Evolutionary conservation across 2,329 filamentous ascomycete genomes (phyloP).

Genomic region (Fusarium sp.): DNA sequence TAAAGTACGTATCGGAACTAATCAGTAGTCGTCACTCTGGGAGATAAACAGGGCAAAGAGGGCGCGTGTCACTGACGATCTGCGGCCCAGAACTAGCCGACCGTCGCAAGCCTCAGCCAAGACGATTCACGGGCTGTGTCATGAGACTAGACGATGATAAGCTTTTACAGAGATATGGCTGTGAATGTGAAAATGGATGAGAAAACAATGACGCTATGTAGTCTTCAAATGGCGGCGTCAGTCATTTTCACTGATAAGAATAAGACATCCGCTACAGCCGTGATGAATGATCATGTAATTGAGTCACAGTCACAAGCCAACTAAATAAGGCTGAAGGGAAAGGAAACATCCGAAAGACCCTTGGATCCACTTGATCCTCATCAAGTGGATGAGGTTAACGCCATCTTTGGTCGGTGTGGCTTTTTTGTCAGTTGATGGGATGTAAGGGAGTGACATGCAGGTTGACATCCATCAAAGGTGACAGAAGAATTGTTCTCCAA

Average conservation of each 20-base stretch:
- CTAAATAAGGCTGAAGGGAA: neutral
- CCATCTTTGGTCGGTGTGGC: neutral
- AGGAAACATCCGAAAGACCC: neutral
- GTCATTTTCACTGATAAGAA: neutral
- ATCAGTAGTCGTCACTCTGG: neutral
- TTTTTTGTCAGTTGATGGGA: neutral
- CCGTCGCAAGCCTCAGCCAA: neutral
- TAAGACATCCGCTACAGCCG: neutral
- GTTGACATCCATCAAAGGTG: too few relatives aligned
- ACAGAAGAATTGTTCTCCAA: too few relatives aligned
- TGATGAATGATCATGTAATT: neutral
- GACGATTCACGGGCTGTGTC: neutral
- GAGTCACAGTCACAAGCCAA: slow-evolving; percentile 1
- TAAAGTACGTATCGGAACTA: neutral
- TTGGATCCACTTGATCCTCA: neutral
- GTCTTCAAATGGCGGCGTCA: neutral
- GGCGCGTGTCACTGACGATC: slow-evolving; percentile 16
- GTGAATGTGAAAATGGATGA: neutral
- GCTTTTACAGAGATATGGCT: slow-evolving; percentile 10
- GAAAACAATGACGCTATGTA: slow-evolving; percentile 16
- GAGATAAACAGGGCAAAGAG: neutral
- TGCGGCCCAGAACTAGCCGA: neutral
- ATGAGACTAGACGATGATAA: slow-evolving; percentile 25
- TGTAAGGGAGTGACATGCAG: neutral
- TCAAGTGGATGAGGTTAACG: neutral